Evolutionary conservation across 805 yeast species (phyloP), one percentile per base, ranked within the genome.

Genomic region (Zygosaccharomyces lentus): DNA sequence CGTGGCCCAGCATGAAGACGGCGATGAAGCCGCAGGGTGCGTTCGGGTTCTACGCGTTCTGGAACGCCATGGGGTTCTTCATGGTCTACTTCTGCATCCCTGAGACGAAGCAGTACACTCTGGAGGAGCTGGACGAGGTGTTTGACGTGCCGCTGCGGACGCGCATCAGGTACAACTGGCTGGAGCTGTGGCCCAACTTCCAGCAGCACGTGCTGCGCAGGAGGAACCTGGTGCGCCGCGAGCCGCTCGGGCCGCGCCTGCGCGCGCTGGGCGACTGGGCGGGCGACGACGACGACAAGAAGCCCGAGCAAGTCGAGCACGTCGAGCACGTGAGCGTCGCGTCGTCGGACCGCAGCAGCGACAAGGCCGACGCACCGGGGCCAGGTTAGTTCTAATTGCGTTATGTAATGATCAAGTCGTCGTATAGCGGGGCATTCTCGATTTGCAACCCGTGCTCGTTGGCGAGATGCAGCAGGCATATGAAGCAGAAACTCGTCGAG

Each of bases 31-130:
- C 88, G 2, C 87, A 82, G 53, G 96, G 96, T 64, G 95, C 95
- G 3, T 87, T 85, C 62, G 89, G 93, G 10, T 87, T 81, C 76
- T 87, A 86, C 59, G 95, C 93, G 1, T 95, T 83, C 10, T 84
- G 91, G 90, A 87, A 87, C 64, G 55, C 80, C 47, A 69, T 80
- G 45, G 87, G 86, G 0, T 81, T 81, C 70, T 78, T 81, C 67
- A 55, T 86, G 57, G 86, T 84, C 4, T 74, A 86, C 45, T 81
- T 84, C 75, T 71, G 83, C 62, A 69, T 84, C 48, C 85, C 87
- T 2, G 87, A 81, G 59, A 81, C 87, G 4, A 78, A 77, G 62
- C 77, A 78, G 15, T 69, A 80, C 57, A 81, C 87, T 0, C 70
- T 82, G 62, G 88, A 82, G 65, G 88, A 82, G 61, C 71, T 82